Percentiles rank a stretch among this genome's conserved stretches.
Conservation (phyloP, 169 alveolate genomes). For the Plasmodium relictum region DNA sequence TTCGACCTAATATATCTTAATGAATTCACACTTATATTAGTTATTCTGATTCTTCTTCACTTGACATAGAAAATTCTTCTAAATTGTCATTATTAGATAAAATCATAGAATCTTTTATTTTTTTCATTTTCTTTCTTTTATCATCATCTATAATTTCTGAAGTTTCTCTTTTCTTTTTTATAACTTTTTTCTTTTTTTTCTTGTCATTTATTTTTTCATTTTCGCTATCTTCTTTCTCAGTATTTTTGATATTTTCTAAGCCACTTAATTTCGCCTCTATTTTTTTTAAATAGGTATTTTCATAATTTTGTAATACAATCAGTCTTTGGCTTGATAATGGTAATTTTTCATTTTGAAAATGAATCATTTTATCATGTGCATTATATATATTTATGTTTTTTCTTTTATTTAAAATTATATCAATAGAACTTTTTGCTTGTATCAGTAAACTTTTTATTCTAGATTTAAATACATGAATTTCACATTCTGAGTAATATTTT, state of each 20-base stretch:
- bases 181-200: no score
- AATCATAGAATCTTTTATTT: background rate
- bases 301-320: conserved; percentile 40
- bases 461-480: conserved; percentile 25
- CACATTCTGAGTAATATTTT: conserved; percentile 44
- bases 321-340: conserved; percentile 32
- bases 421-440: conserved; percentile 62
- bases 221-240: background rate
- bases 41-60: conserved; percentile 30
- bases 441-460: conserved; percentile 21
- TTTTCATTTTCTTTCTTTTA: background rate
- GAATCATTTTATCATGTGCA: conserved; percentile 25
- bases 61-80: conserved; percentile 55
- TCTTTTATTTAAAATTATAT: conserved; percentile 49
- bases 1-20: no score
- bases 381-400: conserved; percentile 44
- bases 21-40: no score
- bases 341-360: conserved; percentile 46
- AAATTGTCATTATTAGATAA: conserved; percentile 23
- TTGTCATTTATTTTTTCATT: background rate
- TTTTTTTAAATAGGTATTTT: conserved; percentile 21
- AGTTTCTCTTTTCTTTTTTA: background rate
- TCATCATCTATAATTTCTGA: background rate
- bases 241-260: conserved; percentile 25
- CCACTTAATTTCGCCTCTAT: conserved; percentile 46